Base-by-base conservation (phyloP, 2,329 filamentous ascomycete genomes). In the Aurifilum marmelostoma region DNA sequence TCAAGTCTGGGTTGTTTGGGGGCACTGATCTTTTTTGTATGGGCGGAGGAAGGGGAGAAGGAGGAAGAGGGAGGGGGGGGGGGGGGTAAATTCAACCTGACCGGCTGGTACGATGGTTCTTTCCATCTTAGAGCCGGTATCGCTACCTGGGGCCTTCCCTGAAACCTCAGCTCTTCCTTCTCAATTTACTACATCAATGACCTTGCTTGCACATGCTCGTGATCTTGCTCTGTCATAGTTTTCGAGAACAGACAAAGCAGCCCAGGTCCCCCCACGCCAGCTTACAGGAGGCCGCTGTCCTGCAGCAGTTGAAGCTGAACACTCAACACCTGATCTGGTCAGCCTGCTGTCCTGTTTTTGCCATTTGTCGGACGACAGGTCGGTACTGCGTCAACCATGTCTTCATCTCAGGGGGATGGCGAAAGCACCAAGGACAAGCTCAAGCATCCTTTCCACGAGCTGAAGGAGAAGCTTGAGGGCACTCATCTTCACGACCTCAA, bases 401-500 rank as follows among this genome's bases (percentile, higher is more conserved):
- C 69, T 63, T 37, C 67, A 41, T 37, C 68, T 12, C 27, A 65
- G 41, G 61, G 67, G 63, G 66, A 69, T 56, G 65, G 62, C 24
- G 63, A 52, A 56, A 74, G 79, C 68, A 75, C 85, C 63, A 74
- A 81, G 29, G 80, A 84, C 32, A 85, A 83, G 74, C 73, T 89
- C 39, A 88, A 84, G 76, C 76, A 82, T 41, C 82, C 83, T 6
- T 82, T 85, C 65, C 76, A 79, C 27, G 78, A 80, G 27, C 72
- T 86, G 67, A 82, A 80, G 72, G 86, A 88, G 64, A 88, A 87
- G 75, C 78, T 89, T 3, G 79, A 84, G 61, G 80, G 84, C 61
- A 83, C 83, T 1, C 84, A 84, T 73, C 77, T 90, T 0, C 83
- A 87, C 71, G 85, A 89, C 72, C 80, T 83, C 72, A 90, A 89